These are phyloP conservation scores for Fusarium liriodendri DNA, from an alignment of 2,329 filamentous ascomycete genomes.

Conservation along the genomic window DNA sequence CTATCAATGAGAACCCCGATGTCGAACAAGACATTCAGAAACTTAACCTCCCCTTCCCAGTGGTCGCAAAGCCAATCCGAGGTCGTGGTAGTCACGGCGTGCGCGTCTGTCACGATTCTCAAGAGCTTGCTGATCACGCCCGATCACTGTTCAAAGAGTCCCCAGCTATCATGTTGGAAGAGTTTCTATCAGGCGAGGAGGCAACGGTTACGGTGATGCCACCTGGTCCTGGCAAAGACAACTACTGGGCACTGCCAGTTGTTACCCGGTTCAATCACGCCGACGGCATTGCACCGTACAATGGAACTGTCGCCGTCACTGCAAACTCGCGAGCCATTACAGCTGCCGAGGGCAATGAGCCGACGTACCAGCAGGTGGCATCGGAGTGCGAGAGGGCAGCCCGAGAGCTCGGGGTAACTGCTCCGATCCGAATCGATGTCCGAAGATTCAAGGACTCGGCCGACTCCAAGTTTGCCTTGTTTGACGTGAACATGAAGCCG, in stretches of 20 bases:
- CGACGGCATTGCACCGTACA: conserved; percentile 33
- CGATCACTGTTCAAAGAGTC: conserved; percentile 17
- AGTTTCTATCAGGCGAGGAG: conserved; percentile 61
- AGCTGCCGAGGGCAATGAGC: conserved; percentile 31
- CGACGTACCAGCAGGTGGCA: conserved; percentile 42
- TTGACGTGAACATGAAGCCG: conserved; percentile 65
- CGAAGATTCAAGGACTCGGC: conserved; percentile 48
- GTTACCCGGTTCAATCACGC: conserved; percentile 34
- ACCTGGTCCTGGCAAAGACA: conserved; percentile 46
- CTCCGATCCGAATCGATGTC: conserved; percentile 60
- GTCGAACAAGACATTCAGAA: not conserved
- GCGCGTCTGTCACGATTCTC: conserved; percentile 18
- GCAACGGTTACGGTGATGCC: conserved; percentile 65
- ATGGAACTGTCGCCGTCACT: conserved; percentile 33
- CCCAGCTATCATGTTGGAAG: conserved; percentile 55
- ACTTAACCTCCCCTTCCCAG: conserved; percentile 17
- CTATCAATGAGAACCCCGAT: conserved; percentile 27
- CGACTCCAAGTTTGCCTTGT: conserved; percentile 55
- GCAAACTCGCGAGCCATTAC: conserved; percentile 56
- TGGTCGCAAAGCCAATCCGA: conserved; percentile 34
- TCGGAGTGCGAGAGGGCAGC: conserved; percentile 55
- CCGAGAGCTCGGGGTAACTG: conserved; percentile 52
- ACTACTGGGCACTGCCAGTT: conserved; percentile 56
- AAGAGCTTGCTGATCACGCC: conserved; percentile 20
- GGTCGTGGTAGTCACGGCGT: conserved; percentile 37